These are phyloP conservation scores for Avena eriantha DNA, from an alignment of 176 grass and related monocot genomes.

Conservation along the genomic window DNA sequence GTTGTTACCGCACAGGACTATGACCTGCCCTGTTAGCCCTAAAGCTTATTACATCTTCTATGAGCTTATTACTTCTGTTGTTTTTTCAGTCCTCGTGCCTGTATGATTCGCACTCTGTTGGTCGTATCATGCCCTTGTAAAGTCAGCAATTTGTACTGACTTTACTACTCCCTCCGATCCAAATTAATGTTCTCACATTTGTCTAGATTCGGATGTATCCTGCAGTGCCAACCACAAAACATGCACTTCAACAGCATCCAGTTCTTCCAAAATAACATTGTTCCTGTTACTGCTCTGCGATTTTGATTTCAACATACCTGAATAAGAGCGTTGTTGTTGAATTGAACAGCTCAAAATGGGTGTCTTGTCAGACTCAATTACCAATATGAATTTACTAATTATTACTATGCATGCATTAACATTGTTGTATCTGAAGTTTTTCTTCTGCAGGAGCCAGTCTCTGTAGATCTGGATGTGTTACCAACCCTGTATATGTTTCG, in stretches of 20 bases:
- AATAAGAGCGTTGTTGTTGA: background rate
- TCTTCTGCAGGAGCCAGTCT: conserved; percentile 51
- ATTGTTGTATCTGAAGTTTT: background rate
- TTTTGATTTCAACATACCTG: background rate
- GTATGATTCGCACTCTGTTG: background rate
- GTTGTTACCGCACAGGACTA: background rate
- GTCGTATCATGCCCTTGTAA: conserved; percentile 4
- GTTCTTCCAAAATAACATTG: background rate
- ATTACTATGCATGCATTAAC: conserved; percentile 36
- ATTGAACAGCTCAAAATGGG: background rate
- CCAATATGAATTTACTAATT: background rate
- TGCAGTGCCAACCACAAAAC: conserved; percentile 12
- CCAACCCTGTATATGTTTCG: conserved; percentile 48
- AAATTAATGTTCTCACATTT: no score
- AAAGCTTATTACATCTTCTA: conserved; percentile 18
- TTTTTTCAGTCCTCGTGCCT: background rate
- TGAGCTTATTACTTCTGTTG: background rate
- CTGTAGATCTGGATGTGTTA: conserved; percentile 47
- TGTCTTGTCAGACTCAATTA: background rate
- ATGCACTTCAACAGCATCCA: background rate
- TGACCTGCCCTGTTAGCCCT: background rate
- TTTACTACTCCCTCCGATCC: background rate
- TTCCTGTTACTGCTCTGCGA: background rate
- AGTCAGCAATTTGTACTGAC: conserved; percentile 8
- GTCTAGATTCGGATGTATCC: conserved; percentile 1